These are phyloP conservation scores for Parasarocladium wereldwijsianum DNA, from an alignment of 2,329 filamentous ascomycete species.

Conservation along the genomic window DNA sequence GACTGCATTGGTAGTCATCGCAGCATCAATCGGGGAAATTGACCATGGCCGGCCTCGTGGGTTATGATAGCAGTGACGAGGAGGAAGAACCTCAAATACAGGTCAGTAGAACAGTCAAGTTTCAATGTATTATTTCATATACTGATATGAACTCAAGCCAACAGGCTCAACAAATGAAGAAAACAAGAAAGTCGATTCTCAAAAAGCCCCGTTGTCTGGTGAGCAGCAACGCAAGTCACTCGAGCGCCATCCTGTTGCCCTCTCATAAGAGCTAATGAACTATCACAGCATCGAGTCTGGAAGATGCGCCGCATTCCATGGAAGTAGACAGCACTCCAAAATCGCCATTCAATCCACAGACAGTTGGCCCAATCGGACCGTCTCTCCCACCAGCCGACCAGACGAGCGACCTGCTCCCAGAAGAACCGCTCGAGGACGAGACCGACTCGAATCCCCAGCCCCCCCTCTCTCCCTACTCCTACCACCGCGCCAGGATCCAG, in stretches of 20 bases:
- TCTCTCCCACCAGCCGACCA: constrained; percentile 19
- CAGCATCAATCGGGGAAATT: too few relatives aligned
- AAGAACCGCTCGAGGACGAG: constrained; percentile 10
- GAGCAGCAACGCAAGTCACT: too few relatives aligned
- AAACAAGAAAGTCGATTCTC: neutral
- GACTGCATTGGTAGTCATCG: too few relatives aligned
- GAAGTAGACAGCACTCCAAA: constrained; percentile 7
- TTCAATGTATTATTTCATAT: too few relatives aligned
- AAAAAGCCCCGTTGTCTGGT: neutral
- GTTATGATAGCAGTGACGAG: constrained; percentile 37
- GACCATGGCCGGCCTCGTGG: constrained; percentile 30
- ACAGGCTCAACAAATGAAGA: too few relatives aligned
- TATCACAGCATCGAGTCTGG: neutral
- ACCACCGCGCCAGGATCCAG: constrained; percentile 48
- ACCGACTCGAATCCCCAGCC: constrained; percentile 10
- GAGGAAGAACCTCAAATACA: constrained; percentile 20
- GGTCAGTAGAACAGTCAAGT: too few relatives aligned
- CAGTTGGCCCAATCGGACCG: constrained; percentile 21
- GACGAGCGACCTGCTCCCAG: constrained; percentile 8
- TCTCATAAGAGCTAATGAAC: neutral
- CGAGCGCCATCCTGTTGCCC: too few relatives aligned
- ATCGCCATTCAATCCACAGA: constrained; percentile 16
- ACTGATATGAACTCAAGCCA: too few relatives aligned
- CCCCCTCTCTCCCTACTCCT: constrained; percentile 51
- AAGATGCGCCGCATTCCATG: neutral